A percentile compares a stretch with the other conserved stretches of the same genome.
phyloP scores from a whole-genome alignment of 2,329 filamentous ascomycete species.

The Gaeumannomyces tritici region DNA sequence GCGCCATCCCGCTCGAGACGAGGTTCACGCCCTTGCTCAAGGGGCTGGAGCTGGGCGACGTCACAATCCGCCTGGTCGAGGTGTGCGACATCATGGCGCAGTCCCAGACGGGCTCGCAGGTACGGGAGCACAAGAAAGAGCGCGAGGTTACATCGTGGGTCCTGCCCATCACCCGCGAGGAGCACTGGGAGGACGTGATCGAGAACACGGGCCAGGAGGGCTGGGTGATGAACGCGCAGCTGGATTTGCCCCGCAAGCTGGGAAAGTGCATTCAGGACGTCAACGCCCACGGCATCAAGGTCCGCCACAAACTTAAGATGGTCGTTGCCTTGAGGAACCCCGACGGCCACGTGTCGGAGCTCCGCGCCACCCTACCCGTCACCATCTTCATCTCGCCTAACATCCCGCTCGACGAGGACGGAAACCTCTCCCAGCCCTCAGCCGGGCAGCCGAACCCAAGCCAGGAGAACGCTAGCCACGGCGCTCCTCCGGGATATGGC shows the following conservation, averaged over 20 bases:
- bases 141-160: constrained; percentile 54
- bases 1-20: constrained; percentile 75
- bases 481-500: constrained; percentile 80
- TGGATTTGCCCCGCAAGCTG: constrained; percentile 71
- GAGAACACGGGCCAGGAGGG: constrained; percentile 59
- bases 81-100: constrained; percentile 56
- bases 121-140: constrained; percentile 51
- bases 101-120: constrained; percentile 32
- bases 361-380: constrained; percentile 82
- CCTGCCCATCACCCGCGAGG: constrained; percentile 42
- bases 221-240: constrained; percentile 49
- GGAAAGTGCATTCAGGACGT: constrained; percentile 82
- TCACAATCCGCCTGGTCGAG: constrained; percentile 74
- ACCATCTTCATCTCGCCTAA: constrained; percentile 95
- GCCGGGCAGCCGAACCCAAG: constrained; percentile 33
- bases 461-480: constrained; percentile 25
- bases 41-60: constrained; percentile 74
- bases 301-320: constrained; percentile 86
- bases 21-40: constrained; percentile 82
- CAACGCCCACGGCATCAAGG: constrained; percentile 79
- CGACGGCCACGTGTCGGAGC: constrained; percentile 88
- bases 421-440: constrained; percentile 57
- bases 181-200: constrained; percentile 61
- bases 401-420: constrained; percentile 78
- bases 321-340: constrained; percentile 88